Conservation (phyloP, 768 basidiomycete species). For the Podaxis pistillaris region DNA sequence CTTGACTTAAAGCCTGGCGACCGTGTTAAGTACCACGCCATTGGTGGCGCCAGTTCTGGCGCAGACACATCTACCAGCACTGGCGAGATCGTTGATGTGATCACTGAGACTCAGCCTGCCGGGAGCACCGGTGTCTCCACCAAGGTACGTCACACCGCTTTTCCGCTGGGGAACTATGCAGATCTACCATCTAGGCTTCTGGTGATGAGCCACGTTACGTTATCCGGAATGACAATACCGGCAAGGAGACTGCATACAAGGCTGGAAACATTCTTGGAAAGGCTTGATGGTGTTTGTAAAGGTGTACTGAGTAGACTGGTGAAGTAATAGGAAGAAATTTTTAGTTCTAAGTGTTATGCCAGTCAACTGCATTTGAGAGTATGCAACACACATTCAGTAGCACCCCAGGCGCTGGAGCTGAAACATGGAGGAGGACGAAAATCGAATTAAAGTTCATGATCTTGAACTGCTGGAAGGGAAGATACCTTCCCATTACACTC, state of each 20-base stretch:
- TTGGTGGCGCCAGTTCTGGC: slow-evolving; percentile 10
- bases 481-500: too few relatives aligned
- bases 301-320: background rate
- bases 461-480: too few relatives aligned
- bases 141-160: background rate
- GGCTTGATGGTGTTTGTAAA: background rate
- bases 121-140: slow-evolving; percentile 6
- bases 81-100: slow-evolving; percentile 14
- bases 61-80: slow-evolving; percentile 14
- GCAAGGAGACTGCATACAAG: slow-evolving; percentile 16
- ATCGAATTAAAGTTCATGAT: too few relatives aligned
- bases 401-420: too few relatives aligned
- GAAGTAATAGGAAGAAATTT: too few relatives aligned
- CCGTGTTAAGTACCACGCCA: slow-evolving; percentile 15
- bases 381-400: too few relatives aligned
- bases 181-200: slow-evolving; percentile 6
- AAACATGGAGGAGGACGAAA: too few relatives aligned
- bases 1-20: slow-evolving; percentile 9
- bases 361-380: too few relatives aligned
- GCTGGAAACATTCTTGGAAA: slow-evolving; percentile 6
- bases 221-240: slow-evolving; percentile 15
- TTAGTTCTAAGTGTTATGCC: too few relatives aligned
- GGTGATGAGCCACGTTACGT: slow-evolving; percentile 9
- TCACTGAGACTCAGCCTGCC: slow-evolving; percentile 15
- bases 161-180: too few relatives aligned